A percentile compares a stretch with the other conserved stretches of the same genome.
phyloP scores from a whole-genome alignment of 257 asterid genomes.

The Apocynum venetum region DNA sequence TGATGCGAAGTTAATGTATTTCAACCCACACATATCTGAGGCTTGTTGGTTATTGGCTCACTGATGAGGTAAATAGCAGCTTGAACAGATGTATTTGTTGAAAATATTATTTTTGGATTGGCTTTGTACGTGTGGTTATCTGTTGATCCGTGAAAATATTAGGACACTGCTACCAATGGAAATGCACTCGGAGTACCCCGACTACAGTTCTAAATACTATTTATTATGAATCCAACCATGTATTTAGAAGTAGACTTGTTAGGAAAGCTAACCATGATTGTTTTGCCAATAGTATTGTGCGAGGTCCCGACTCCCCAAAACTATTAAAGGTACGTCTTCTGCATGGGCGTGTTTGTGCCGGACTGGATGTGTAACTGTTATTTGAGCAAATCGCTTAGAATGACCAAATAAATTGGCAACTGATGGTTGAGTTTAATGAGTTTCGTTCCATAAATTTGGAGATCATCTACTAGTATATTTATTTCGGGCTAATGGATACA shows the following conservation, averaged over 20 bases:
- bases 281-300: neutral
- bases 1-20: constrained; percentile 32
- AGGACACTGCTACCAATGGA: neutral
- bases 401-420: too few species aligned
- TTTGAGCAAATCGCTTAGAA: too few species aligned
- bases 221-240: neutral
- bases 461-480: neutral
- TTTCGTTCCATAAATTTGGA: neutral
- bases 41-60: neutral
- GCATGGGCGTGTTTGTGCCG: neutral
- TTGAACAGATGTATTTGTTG: neutral
- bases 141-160: neutral
- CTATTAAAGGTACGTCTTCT: neutral
- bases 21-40: neutral
- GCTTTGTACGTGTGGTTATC: neutral
- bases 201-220: neutral
- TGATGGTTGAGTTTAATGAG: too few species aligned
- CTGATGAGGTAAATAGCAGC: neutral
- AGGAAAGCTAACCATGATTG: neutral
- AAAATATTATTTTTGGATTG: neutral
- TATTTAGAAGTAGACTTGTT: neutral
- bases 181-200: neutral
- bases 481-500: neutral
- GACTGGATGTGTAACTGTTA: too few species aligned
- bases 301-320: neutral